Base-by-base conservation (phyloP, 805 yeast species). In the Groenewaldozyma salmanticensis region DNA sequence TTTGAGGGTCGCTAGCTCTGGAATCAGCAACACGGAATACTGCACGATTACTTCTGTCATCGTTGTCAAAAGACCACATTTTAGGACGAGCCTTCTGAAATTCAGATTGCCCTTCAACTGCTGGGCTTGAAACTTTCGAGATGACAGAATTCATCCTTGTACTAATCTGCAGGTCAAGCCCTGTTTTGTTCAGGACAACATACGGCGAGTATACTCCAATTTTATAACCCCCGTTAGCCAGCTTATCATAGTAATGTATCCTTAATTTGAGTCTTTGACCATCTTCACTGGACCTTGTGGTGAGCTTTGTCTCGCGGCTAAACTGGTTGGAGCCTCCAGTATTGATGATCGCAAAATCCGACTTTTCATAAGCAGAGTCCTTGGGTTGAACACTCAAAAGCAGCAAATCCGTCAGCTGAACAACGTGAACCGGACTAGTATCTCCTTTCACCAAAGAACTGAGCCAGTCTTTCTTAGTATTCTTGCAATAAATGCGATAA, bases 171-270 rank as follows among this genome's bases (percentile, higher is more conserved):
- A 92, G 47, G 48, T 75, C 75, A 45, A 70, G 72, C 1, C 83
- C 88, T 0, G 95, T 85, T 52, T 82, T 69, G 59, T 92, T 94
- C 47, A 88, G 65, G 15, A 92, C 64, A 35, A 92, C 68, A 54
- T 90, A 92, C 0, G 96, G 96, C 0, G 95, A 67, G 54, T 76
- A 86, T n/a, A 92, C 67, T 9, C 74, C 72, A 2, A 86, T 71
- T 47, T 75, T 72, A 47, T 81, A 70, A 27, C 75, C 72, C 6
- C 71, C 65, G 0, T 69, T 67, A 9, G 66, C 68, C 17, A 39
- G 33, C 19, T 22, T 16, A 33, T 45, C 66, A 35, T 71, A 69
- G 56, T 87, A 90, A 45, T 77, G 79, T 4, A 92, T 64, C 16
- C 70, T 68, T 31, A 92, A 64, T 40, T 72, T 70, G 37, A 92